phyloP scores from a whole-genome alignment of 345 rosid genomes.

The Physaria fendleri region DNA sequence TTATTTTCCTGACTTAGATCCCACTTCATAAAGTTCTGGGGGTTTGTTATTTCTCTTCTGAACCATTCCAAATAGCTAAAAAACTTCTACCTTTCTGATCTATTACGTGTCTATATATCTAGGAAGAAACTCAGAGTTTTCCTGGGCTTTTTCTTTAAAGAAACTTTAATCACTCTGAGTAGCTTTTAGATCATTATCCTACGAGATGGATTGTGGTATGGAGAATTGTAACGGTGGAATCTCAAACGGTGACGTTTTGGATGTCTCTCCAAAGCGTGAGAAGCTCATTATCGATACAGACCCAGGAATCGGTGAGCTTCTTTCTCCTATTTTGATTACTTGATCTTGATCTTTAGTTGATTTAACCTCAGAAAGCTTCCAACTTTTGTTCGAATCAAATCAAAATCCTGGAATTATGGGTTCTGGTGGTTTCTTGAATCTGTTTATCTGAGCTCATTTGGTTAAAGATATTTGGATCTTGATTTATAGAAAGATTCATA shows the following conservation, averaged over 20 bases:
- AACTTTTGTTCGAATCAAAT: neutral
- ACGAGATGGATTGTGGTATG: constrained; percentile 28
- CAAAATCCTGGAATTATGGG: neutral
- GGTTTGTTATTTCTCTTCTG: no score
- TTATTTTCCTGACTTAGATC: no score
- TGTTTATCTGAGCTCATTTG: neutral
- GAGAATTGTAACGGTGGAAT: constrained; percentile 22
- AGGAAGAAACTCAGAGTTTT: neutral
- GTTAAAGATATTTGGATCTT: constrained; percentile 2
- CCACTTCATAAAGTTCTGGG: no score
- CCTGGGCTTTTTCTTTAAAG: constrained; percentile 1
- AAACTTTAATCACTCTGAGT: neutral
- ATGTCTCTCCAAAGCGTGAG: constrained; percentile 25
- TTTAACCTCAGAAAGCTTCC: neutral
- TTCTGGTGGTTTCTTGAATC: neutral
- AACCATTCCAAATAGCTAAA: neutral
- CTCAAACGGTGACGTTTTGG: constrained; percentile 30
- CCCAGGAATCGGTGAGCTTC: constrained; percentile 85
- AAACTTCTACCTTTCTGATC: constrained; percentile 15
- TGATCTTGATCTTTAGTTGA: neutral
- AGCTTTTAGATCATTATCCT: neutral
- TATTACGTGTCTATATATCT: neutral
- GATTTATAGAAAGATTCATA: neutral
- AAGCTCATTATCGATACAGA: constrained; percentile 97
- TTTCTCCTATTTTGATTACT: neutral